These are phyloP conservation scores for Przewalskia tangutica DNA, from an alignment of 257 asterid species.

Conservation along the genomic window DNA sequence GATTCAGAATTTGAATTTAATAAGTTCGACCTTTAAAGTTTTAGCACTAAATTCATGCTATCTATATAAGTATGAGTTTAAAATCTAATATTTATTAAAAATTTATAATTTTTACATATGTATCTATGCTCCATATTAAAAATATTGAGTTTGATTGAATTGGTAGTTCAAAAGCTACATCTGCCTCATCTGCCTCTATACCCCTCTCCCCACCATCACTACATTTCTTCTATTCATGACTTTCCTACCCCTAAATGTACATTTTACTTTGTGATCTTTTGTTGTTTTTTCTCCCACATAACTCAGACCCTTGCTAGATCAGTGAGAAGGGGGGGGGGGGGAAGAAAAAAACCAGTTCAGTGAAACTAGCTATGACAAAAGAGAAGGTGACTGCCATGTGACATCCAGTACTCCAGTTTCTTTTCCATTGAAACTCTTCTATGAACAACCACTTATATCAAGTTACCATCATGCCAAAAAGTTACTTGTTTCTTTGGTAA, in stretches of 20 bases:
- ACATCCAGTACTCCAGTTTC: slow-evolving; percentile 18
- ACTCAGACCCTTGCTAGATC: slow-evolving; percentile 1
- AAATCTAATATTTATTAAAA: not conserved
- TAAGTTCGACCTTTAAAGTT: not conserved
- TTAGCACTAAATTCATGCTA: not conserved
- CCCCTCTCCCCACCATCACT: not conserved
- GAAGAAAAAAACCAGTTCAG: not conserved
- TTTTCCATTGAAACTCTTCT: slow-evolving; percentile 1
- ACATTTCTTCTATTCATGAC: not conserved
- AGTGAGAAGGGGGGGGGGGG: not conserved
- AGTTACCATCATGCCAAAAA: slow-evolving; percentile 3
- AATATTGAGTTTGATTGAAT: not conserved
- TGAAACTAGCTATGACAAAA: slow-evolving; percentile 15
- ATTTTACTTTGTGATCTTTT: not conserved
- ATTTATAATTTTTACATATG: not conserved
- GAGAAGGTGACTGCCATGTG: slow-evolving; percentile 25
- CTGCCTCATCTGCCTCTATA: no score
- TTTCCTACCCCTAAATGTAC: not conserved
- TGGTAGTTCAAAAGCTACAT: not conserved
- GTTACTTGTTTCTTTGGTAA: not conserved
- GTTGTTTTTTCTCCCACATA: not conserved
- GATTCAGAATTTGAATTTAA: not conserved
- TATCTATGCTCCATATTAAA: not conserved
- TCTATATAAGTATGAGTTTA: not conserved
- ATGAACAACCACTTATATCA: slow-evolving; percentile 9